Conservation (phyloP, 2,329 filamentous ascomycete species). For the Paecilomyces dactylethromorphus region DNA sequence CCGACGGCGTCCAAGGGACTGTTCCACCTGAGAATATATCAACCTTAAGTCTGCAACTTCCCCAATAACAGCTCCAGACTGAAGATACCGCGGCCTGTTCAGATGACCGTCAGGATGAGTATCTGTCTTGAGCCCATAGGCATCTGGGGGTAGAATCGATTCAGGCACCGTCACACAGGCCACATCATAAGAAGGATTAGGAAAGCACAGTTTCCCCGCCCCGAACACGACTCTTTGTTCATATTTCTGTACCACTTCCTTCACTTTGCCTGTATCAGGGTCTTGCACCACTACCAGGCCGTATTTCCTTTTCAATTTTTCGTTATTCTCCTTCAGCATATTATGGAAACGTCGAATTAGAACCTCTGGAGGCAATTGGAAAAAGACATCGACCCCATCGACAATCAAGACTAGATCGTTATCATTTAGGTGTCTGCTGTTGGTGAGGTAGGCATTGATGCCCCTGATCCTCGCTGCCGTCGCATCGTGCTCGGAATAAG, state of each 20-base stretch:
- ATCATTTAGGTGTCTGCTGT: conserved; percentile 43
- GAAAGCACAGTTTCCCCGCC: conserved; percentile 48
- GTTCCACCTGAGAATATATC: conserved; percentile 40
- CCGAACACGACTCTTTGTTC: conserved; percentile 51
- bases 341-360: conserved; percentile 57
- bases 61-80: conserved; percentile 46
- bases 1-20: conserved; percentile 25
- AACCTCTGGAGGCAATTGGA: conserved; percentile 59
- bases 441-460: conserved; percentile 43
- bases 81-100: conserved; percentile 43
- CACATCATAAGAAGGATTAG: conserved; percentile 34
- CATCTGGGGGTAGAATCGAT: conserved; percentile 44
- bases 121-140: conserved; percentile 43
- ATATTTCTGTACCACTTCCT: conserved; percentile 33
- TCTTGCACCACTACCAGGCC: conserved; percentile 27
- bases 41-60: conserved; percentile 42
- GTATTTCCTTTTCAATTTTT: conserved; percentile 45
- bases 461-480: conserved; percentile 41
- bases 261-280: conserved; percentile 10
- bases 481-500: conserved; percentile 29
- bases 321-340: conserved; percentile 48
- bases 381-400: conserved; percentile 59
- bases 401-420: conserved; percentile 58
- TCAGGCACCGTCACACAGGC: conserved; percentile 49
- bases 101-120: conserved; percentile 26